Percentiles rank a stretch among this genome's conserved stretches.
These are phyloP conservation scores for Fragaria iinumae DNA, from an alignment of 306 rosid genomes.

Conservation along the genomic window DNA sequence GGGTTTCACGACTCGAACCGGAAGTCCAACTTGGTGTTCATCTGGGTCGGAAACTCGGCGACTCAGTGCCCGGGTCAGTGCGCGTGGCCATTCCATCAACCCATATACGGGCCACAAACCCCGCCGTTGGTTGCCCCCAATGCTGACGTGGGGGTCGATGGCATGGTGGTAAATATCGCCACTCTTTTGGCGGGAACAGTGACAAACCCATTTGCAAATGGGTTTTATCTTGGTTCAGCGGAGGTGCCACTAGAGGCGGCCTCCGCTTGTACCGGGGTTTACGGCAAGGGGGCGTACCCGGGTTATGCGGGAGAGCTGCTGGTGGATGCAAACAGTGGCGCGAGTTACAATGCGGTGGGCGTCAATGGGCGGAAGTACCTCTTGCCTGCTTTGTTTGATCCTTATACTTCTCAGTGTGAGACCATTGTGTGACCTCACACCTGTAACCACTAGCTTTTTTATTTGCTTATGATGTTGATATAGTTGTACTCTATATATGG, in stretches of 20 bases:
- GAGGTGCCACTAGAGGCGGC: conserved; percentile 31
- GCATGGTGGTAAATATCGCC: conserved; percentile 40
- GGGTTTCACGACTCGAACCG: conserved; percentile 31
- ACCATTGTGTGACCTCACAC: conserved; percentile 15
- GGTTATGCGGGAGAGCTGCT: conserved; percentile 34
- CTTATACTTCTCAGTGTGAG: conserved; percentile 24
- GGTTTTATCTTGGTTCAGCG: conserved; percentile 23
- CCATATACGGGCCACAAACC: conserved; percentile 43
- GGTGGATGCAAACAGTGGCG: conserved; percentile 19
- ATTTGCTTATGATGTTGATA: background rate
- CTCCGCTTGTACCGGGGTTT: conserved; percentile 35
- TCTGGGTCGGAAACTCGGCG: conserved; percentile 41
- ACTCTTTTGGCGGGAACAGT: conserved; percentile 41
- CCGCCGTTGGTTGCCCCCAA: conserved; percentile 34
- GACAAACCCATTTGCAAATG: conserved; percentile 37
- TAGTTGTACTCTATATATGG: background rate
- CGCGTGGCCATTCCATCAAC: conserved; percentile 43
- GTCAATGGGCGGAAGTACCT: conserved; percentile 29
- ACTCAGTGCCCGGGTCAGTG: conserved; percentile 42
- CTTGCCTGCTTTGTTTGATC: conserved; percentile 38
- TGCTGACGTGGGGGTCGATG: conserved; percentile 39
- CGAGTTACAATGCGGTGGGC: conserved; percentile 40
- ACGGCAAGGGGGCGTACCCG: conserved; percentile 37
- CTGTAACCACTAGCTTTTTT: background rate
- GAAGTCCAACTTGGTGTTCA: conserved; percentile 5